Base-by-base conservation (phyloP, 2,329 filamentous ascomycete species). In the Blastomyces parvus region DNA sequence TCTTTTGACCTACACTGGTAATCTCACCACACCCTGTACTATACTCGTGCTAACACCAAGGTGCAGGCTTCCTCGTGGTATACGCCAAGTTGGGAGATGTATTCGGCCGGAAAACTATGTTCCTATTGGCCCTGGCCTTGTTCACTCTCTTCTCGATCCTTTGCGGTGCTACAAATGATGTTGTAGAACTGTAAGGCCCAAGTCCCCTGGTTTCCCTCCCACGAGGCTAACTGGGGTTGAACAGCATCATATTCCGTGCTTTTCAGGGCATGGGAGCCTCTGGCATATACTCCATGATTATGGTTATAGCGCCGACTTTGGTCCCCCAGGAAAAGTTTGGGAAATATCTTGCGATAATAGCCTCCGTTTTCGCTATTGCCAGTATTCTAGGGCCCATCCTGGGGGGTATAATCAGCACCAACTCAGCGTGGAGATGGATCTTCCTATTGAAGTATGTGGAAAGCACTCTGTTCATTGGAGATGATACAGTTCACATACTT, bases 1-100 rank as follows among this genome's bases (percentile, higher is more conserved):
- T 67, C 70, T 82, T 11, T 70, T 83, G 27, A 79, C 79, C 0
- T 83, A 81, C 63, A 81, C 78, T 13, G 78, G 79, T 76, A n/a
- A n/a, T n/a, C n/a, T n/a, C n/a, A n/a, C n/a, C n/a, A n/a, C n/a
- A n/a, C n/a, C n/a, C n/a, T n/a, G n/a, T n/a, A n/a, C n/a, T n/a
- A n/a, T n/a, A 9, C 22, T 53, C 14, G 7, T 0, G 44, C 62
- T 62, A 50, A 56, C 42, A 60, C 9, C 4, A 30, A 9, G 1
- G 48, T 22, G 33, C 62, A 75, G 75, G 76, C 27, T 76, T 80
- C 63, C 72, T 78, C 13, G 70, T 78, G 33, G 74, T 80, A 55
- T 77, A 74, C 60, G 74, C 78, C n/a, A 78, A 78, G 61, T 69
- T 80, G n/a, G 76, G 78, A 62, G 77, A 81, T 65, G 76, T 81